Base-by-base conservation (phyloP, 2,329 filamentous ascomycete species). In the Trichoderma lentiforme region DNA sequence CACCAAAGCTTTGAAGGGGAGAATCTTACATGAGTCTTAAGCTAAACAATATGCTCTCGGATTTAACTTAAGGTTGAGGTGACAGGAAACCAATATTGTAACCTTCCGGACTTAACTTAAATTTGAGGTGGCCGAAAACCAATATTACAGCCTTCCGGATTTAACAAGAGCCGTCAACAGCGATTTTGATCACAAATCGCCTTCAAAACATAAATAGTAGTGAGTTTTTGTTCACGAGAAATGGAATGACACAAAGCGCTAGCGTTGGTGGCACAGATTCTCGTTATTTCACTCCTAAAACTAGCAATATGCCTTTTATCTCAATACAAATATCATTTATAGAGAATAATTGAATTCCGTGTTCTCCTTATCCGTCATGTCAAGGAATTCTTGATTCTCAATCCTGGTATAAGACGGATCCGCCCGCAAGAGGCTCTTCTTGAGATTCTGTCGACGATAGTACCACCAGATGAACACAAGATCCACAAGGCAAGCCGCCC, bases 341-440 rank as follows among this genome's bases (percentile, higher is more conserved):
- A 89, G 73, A 24, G 84, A 85, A 77, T 92, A 92, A 0, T 87
- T 79, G 76, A 92, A 91, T 77, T 92, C 87, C 1, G 84, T 82
- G 73, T 91, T 92, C 82, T 92, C 90, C 70, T 84, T 81, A 77
- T 92, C 90, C 4, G 90, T 92, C 74, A 92, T 79, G 77, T 92
- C 90, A 71, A 89, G 82, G 80, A 88, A 92, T 83, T 92, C 90
- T 79, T 92, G 89, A 73, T 92, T 91, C 78, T 89, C 88, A 69
- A 92, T 73, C 79, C 86, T 89, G 28, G 83, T 82, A 77, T 92
- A 92, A 2, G 83, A 86, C 0, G 88, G 86, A 65, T 82, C 80
- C 1, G 84, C 84, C 56, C 88, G 80, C 18, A 88, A 76, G 8
- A 76, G 76, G 0, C 84, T 87, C 81, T 92, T 92, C 79, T 86